Evolutionary conservation across 768 basidiomycete genomes (phyloP), one percentile per base, ranked within the genome.

Genomic region (Hysterangium stoloniferum): DNA sequence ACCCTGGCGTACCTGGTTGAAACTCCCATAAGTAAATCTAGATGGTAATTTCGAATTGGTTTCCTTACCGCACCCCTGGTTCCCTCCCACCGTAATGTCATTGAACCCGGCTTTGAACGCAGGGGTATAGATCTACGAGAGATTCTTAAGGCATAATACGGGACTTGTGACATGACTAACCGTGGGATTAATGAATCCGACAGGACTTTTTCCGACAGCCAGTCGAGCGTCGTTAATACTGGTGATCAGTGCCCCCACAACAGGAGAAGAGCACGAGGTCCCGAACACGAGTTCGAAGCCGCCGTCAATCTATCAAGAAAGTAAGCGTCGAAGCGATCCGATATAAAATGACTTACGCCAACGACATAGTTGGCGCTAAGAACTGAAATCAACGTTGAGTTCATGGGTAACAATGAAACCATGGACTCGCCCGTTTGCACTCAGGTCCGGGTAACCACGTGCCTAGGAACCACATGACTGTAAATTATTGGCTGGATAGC

Each of bases 351-450:
- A 42, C 49, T 2, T n/a, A 55, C 47, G 29, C 42, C 54, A 24
- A 71, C 67, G 29, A 72, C 61, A 52, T 68, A 71, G 52, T 68
- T 69, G 28, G 71, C 71, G 6, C 70, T 68, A 22, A 34, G 17
- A 17, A 34, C 9, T 20, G 69, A 68, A 24, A 36, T 49, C 62
- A 15, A 13, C 38, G 22, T 41, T 20, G 15, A 66, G 65, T 32
- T 71, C 52, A 25, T 42, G 33, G 20, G 43, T 20, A 17, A 19
- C 15, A 20, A 13, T 51, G 33, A 19, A 28, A 20, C 25, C 33
- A 25, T 42, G 33, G 38, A 58, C 64, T 31, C 53, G 67, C 64
- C 74, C 74, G 50, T 79, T 78, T 5, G 78, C 81, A 32, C 79
- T 63, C 22, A 83, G 56, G 54, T 82, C 81, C 15, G 81, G 81